Evolutionary conservation across 1,284 basidiomycete species (phyloP).

Genomic region (Fomitopsis schrenkii): DNA sequence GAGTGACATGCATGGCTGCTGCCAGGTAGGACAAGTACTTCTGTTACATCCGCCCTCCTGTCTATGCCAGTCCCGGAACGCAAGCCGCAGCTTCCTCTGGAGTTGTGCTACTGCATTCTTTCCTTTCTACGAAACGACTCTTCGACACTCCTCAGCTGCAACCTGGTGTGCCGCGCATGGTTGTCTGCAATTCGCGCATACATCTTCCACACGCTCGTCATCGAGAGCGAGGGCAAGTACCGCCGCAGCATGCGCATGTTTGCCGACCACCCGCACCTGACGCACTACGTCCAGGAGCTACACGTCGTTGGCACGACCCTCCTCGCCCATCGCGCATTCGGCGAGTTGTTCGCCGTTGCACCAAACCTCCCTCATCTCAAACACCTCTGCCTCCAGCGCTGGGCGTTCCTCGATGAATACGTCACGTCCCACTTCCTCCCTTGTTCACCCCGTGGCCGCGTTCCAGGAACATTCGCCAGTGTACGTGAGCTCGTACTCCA

Average conservation of each 20-base stretch:
- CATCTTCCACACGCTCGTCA: background rate
- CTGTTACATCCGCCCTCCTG: background rate
- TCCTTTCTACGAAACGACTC: slow-evolving; percentile 26
- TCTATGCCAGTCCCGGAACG: background rate
- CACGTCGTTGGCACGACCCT: background rate
- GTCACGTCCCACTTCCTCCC: background rate
- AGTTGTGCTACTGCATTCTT: slow-evolving; percentile 27
- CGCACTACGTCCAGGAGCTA: background rate
- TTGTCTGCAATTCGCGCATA: slow-evolving; percentile 20
- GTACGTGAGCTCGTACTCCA: background rate
- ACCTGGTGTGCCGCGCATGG: slow-evolving; percentile 29
- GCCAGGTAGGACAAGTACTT: background rate
- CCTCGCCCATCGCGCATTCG: background rate
- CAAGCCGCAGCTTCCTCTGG: slow-evolving; percentile 15
- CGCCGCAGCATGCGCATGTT: background rate
- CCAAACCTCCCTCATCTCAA: background rate
- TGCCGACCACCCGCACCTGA: background rate
- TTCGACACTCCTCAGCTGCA: slow-evolving; percentile 23
- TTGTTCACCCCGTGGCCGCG: background rate
- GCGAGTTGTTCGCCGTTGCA: background rate
- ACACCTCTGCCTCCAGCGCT: background rate
- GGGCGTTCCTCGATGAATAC: background rate
- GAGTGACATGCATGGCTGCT: background rate
- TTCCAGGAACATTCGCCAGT: background rate
- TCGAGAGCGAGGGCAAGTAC: background rate